These are phyloP conservation scores for Fusarium oxysporum DNA, from an alignment of 2,329 filamentous ascomycete species.

Conservation along the genomic window DNA sequence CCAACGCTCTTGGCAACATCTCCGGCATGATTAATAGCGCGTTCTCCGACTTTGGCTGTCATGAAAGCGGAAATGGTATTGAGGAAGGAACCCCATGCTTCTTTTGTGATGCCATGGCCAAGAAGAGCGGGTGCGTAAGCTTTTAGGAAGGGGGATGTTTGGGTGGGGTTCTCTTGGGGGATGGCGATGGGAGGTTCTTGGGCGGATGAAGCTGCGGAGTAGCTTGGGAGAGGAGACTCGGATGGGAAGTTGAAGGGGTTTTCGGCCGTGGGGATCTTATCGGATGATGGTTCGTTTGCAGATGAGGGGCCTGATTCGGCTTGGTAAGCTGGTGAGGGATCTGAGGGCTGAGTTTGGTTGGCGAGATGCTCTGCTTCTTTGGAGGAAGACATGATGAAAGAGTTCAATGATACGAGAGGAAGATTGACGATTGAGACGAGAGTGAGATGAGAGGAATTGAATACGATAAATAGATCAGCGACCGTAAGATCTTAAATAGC, in stretches of 20 bases:
- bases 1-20: slow-evolving; percentile 54
- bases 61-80: slow-evolving; percentile 60
- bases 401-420: no score
- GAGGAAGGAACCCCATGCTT: slow-evolving; percentile 52
- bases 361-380: slow-evolving; percentile 32
- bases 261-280: slow-evolving; percentile 47
- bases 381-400: slow-evolving; percentile 9
- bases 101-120: slow-evolving; percentile 50
- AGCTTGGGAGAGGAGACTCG: slow-evolving; percentile 47
- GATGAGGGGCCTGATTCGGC: not conserved
- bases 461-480: not conserved
- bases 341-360: not conserved
- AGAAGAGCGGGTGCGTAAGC: slow-evolving; percentile 56
- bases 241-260: slow-evolving; percentile 57
- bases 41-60: slow-evolving; percentile 57
- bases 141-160: slow-evolving; percentile 53
- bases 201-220: slow-evolving; percentile 37
- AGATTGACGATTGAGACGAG: no score
- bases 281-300: not conserved
- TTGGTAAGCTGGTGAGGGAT: not conserved
- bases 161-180: slow-evolving; percentile 51
- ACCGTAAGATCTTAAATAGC: slow-evolving; percentile 9
- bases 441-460: not conserved
- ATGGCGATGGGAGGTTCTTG: slow-evolving; percentile 53
- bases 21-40: slow-evolving; percentile 57